phyloP scores from a whole-genome alignment of 2,329 filamentous ascomycete species.

The Fusarium verrucosum region DNA sequence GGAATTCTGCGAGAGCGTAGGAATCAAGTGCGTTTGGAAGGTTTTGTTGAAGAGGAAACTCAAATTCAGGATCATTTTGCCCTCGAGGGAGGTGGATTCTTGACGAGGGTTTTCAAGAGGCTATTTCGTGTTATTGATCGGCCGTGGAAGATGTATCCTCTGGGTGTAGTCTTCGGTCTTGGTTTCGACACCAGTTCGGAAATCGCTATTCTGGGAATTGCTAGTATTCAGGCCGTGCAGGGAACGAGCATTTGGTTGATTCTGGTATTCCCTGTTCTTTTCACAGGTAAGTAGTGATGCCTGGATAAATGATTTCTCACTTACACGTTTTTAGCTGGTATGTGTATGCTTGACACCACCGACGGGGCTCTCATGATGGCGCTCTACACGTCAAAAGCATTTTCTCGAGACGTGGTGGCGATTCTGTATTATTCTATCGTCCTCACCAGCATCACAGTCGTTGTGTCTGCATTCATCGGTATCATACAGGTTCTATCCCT shows the following conservation, averaged over 20 bases:
- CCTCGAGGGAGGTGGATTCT: constrained; percentile 79
- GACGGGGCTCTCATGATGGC: constrained; percentile 97
- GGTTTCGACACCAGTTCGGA: constrained; percentile 97
- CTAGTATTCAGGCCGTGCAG: constrained; percentile 83
- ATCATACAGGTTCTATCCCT: constrained; percentile 84
- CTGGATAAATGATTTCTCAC: background rate
- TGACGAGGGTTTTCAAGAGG: constrained; percentile 75
- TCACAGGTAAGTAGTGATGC: constrained; percentile 69
- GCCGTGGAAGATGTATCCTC: constrained; percentile 96
- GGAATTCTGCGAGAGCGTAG: constrained; percentile 60
- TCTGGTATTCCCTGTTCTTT: constrained; percentile 87
- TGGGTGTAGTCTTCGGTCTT: constrained; percentile 88
- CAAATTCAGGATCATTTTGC: constrained; percentile 62
- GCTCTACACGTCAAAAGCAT: constrained; percentile 82
- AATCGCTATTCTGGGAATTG: constrained; percentile 89
- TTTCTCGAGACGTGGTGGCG: constrained; percentile 83
- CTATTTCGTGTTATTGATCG: constrained; percentile 79
- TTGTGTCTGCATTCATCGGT: constrained; percentile 87
- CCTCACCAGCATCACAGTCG: constrained; percentile 82
- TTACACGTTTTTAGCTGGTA: constrained; percentile 69
- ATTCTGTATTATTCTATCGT: constrained; percentile 95
- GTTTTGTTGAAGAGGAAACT: constrained; percentile 38
- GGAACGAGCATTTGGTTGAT: constrained; percentile 96
- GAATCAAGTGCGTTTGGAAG: constrained; percentile 38
- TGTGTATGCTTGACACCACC: constrained; percentile 93